phyloP scores from a whole-genome alignment of 441 rosid genomes.

The Lepidium campestre region DNA sequence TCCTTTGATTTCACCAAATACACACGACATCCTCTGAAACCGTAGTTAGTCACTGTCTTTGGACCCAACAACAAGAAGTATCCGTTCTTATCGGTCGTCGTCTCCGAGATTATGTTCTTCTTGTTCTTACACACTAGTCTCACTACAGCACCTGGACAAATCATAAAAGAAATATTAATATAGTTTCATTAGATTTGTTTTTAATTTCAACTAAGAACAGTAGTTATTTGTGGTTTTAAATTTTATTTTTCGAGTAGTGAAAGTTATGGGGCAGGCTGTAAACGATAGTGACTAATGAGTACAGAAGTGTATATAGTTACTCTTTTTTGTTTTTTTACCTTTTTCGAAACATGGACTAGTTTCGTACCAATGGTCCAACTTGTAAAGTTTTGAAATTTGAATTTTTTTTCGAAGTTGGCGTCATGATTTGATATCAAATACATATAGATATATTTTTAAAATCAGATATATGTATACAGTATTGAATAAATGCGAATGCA shows the following conservation, averaged over 20 bases:
- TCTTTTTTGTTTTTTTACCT: background rate
- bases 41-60: slow-evolving; percentile 25
- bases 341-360: slow-evolving; percentile 8
- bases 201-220: background rate
- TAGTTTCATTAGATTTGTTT: background rate
- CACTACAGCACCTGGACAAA: slow-evolving; percentile 22
- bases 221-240: background rate
- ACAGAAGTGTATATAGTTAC: slow-evolving; percentile 7
- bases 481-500: background rate
- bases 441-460: background rate
- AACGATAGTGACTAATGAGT: slow-evolving; percentile 23
- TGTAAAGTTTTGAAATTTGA: slow-evolving; percentile 18
- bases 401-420: slow-evolving; percentile 13
- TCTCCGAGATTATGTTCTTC: background rate
- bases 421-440: slow-evolving; percentile 4
- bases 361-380: slow-evolving; percentile 19
- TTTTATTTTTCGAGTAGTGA: background rate
- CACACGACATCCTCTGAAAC: slow-evolving; percentile 30
- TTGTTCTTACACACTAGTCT: slow-evolving; percentile 22
- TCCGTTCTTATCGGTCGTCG: slow-evolving; percentile 25
- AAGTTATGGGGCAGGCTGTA: slow-evolving; percentile 7
- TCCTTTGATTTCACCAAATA: slow-evolving; percentile 25
- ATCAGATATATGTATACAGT: background rate
- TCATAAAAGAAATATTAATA: background rate
- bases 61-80: slow-evolving; percentile 26